Conservation (phyloP, 371 early-diverging fungal species). For the Mucor mucedo region DNA sequence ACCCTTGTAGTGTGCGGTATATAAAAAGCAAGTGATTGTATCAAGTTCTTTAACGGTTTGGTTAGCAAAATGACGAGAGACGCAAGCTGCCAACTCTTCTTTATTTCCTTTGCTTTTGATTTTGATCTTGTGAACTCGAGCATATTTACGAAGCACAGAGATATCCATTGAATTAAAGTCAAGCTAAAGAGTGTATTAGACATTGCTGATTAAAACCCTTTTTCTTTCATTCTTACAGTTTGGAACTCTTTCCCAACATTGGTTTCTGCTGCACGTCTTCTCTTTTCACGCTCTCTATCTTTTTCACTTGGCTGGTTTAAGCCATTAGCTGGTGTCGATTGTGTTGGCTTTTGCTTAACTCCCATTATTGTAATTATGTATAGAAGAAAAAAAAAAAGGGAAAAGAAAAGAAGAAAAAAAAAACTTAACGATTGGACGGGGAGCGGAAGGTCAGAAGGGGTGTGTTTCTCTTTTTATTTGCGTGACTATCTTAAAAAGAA, state of each 20-base stretch:
- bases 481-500: neutral
- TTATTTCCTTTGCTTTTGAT: slow-evolving; percentile 36
- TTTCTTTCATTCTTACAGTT: slow-evolving; percentile 30
- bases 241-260: slow-evolving; percentile 58
- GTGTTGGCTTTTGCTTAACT: slow-evolving; percentile 41
- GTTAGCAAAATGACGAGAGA: slow-evolving; percentile 57
- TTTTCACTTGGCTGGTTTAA: slow-evolving; percentile 29
- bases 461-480: neutral
- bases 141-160: slow-evolving; percentile 49
- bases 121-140: slow-evolving; percentile 50
- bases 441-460: slow-evolving; percentile 3
- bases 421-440: slow-evolving; percentile 1
- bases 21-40: slow-evolving; percentile 54
- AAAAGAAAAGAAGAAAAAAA: slow-evolving; percentile 3
- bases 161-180: slow-evolving; percentile 52
- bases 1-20: slow-evolving; percentile 56
- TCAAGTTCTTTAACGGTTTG: slow-evolving; percentile 55
- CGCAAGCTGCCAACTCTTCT: slow-evolving; percentile 51
- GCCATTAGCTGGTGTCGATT: slow-evolving; percentile 23
- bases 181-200: slow-evolving; percentile 33
- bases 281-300: slow-evolving; percentile 51
- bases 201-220: neutral
- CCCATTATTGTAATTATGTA: slow-evolving; percentile 27
- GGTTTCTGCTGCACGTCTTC: slow-evolving; percentile 38
- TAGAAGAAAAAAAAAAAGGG: slow-evolving; percentile 7